These are phyloP conservation scores for Paraglomus brasilianum DNA, from an alignment of 192 early-diverging fungal genomes.

Conservation along the genomic window DNA sequence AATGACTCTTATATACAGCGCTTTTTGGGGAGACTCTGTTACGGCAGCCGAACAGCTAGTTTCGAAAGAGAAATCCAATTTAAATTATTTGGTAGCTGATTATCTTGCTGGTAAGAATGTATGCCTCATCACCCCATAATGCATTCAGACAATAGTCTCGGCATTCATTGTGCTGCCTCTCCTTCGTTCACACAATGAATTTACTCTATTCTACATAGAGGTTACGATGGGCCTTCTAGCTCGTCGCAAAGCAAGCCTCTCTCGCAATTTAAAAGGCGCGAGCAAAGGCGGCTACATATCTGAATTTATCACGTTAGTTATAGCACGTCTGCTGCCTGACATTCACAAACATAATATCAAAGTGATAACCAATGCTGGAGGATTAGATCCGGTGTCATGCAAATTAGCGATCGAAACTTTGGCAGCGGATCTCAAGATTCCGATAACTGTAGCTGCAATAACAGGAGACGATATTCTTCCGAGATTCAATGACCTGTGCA, in stretches of 20 bases:
- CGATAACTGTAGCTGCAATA: slow-evolving; percentile 56
- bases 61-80: slow-evolving; percentile 40
- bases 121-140: not conserved
- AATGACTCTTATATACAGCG: slow-evolving; percentile 22
- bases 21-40: slow-evolving; percentile 62
- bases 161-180: not conserved
- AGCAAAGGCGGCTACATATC: slow-evolving; percentile 53
- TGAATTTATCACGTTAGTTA: slow-evolving; percentile 61
- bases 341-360: slow-evolving; percentile 56
- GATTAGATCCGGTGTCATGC: slow-evolving; percentile 57
- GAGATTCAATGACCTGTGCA: slow-evolving; percentile 31
- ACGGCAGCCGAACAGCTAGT: slow-evolving; percentile 58
- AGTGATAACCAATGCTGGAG: slow-evolving; percentile 68
- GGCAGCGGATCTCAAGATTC: slow-evolving; percentile 40
- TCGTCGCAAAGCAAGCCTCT: slow-evolving; percentile 32
- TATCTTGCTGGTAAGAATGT: slow-evolving; percentile 56
- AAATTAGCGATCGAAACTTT: slow-evolving; percentile 59
- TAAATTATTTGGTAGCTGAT: slow-evolving; percentile 62
- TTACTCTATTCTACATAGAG: slow-evolving; percentile 39
- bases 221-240: slow-evolving; percentile 71
- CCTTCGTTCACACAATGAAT: not conserved
- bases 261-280: slow-evolving; percentile 46
- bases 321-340: slow-evolving; percentile 44
- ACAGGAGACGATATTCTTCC: slow-evolving; percentile 60
- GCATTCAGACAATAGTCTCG: not conserved